Base-by-base conservation (phyloP, 2,329 filamentous ascomycete genomes). In the Diplodia scrobiculata region DNA sequence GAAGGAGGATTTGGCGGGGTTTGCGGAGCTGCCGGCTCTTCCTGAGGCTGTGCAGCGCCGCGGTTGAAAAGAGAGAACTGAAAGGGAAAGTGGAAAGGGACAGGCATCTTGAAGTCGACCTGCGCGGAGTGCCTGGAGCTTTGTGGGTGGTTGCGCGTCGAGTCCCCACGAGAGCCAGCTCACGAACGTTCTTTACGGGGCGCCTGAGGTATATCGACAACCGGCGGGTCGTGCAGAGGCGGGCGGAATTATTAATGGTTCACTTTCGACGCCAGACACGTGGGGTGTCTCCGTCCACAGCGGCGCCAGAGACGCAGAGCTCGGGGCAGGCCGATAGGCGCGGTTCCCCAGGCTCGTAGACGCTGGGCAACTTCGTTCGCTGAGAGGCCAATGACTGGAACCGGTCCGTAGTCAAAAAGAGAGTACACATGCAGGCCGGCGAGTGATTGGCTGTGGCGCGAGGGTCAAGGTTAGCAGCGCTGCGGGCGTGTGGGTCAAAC, bases 241-340 rank as follows among this genome's bases (percentile, higher is more conserved):
- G 32, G 58, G 19, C 41, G 27, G 32, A 38, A 55, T 50, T 62
- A 62, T 62, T 62, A 62, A 62, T 62, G 58, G 58, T 29, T 62
- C 41, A 62, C 41, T 36, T 7, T 14, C 7, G n/a, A 21, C 41
- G 52, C 67, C 66, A 51, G 69, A 73, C 68, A 71, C 69, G 72
- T 71, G 34, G 65, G 55, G 69, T 70, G 68, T 71, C 72, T 47
- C 66, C 70, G 69, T 68, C 68, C 64, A 68, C 50, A 25, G 50
- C 59, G 45, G 62, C 19, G 50, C 53, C 52, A 54, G 11, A 67
- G 73, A 74, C 71, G 69, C 72, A 67, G 65, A 68, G 67, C 60
- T 48, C 41, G 55, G 55, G 55, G 29, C 41, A 60, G 55, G 41
- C 55, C 55, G 55, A 60, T 60, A 60, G 55, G 55, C 41, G 58